Conservation (phyloP, 257 asterid species). For the Nicotiana paniculata region DNA sequence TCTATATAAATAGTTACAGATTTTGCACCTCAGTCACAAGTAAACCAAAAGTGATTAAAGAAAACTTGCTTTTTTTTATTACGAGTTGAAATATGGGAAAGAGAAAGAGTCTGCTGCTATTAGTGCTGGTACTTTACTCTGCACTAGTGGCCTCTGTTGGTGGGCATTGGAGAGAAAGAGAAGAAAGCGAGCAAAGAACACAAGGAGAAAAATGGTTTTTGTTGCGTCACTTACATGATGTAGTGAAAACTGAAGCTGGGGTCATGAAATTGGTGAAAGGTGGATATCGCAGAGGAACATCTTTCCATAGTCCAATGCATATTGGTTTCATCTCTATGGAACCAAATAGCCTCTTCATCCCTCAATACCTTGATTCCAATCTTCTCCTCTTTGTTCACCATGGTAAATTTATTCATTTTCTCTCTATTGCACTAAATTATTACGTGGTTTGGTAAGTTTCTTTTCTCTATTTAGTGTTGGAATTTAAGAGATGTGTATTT, state of each 20-base stretch:
- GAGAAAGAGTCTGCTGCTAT: constrained; percentile 1
- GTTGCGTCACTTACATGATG: constrained; percentile 44
- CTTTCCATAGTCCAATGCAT: constrained; percentile 34
- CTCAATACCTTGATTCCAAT: constrained; percentile 85
- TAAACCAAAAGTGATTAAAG: neutral
- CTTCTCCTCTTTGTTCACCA: constrained; percentile 66
- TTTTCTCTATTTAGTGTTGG: too few species aligned
- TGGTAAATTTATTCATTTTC: too few species aligned
- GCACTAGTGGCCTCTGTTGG: constrained; percentile 16
- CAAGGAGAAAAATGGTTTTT: constrained; percentile 36
- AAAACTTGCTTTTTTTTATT: neutral
- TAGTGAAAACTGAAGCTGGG: constrained; percentile 67
- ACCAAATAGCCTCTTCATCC: constrained; percentile 64
- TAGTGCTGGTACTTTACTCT: constrained; percentile 20
- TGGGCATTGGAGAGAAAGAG: constrained; percentile 6
- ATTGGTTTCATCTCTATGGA: constrained; percentile 86
- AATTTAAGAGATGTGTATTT: too few species aligned
- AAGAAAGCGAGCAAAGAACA: constrained; percentile 10
- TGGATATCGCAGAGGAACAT: neutral
- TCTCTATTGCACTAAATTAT: too few species aligned
- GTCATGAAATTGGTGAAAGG: constrained; percentile 54
- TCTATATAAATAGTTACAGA: constrained; percentile 8
- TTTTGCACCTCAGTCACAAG: neutral
- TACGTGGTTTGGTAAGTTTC: too few species aligned
- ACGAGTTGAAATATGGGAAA: constrained; percentile 2